Percentiles rank a stretch among this genome's conserved stretches.
Conservation (phyloP, 2,329 filamentous ascomycete genomes). For the Ilyonectria mors-panacis region DNA sequence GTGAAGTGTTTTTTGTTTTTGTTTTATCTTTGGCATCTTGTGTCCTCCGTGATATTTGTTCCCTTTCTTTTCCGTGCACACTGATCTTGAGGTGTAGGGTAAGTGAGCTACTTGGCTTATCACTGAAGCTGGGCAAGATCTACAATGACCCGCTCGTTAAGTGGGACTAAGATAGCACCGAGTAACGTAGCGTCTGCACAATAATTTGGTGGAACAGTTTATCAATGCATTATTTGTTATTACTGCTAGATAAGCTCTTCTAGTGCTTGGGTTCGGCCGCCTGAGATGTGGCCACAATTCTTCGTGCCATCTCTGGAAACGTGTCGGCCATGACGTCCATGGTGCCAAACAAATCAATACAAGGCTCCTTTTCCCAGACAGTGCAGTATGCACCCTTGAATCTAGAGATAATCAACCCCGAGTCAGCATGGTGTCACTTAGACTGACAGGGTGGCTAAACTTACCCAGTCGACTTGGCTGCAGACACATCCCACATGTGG, state of each 20-base stretch:
- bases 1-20: no score
- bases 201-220: neutral
- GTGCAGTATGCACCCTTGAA: conserved; percentile 69
- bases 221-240: neutral
- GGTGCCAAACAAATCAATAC: conserved; percentile 64
- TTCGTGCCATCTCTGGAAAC: conserved; percentile 64
- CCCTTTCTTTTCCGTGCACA: no score
- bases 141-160: neutral
- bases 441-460: conserved; percentile 12
- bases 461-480: conserved; percentile 63
- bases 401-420: neutral
- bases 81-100: no score
- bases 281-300: conserved; percentile 48
- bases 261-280: neutral
- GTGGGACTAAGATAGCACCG: no score
- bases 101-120: neutral
- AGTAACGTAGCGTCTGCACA: neutral
- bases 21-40: no score
- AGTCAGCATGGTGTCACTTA: neutral
- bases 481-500: conserved; percentile 72
- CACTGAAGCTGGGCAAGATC: neutral
- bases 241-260: neutral
- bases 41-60: no score
- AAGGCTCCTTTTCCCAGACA: conserved; percentile 66
- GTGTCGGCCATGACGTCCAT: conserved; percentile 66